phyloP scores from a whole-genome alignment of 78 protist species.

The Monocercomonoides exilis region DNA sequence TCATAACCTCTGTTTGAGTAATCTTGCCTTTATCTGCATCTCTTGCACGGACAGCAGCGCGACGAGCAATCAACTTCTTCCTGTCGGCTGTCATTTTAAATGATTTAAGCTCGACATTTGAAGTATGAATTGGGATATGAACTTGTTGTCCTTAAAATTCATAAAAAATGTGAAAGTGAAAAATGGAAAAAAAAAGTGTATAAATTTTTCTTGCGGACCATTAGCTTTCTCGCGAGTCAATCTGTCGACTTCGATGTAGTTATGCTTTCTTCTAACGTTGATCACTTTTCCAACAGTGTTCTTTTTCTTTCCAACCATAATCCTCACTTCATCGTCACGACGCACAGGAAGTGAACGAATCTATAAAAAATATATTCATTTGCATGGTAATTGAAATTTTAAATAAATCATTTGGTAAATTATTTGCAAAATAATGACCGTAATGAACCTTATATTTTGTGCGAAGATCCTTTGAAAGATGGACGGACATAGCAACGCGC shows the following conservation, averaged over 20 bases:
- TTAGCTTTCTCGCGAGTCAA: constrained; percentile 74
- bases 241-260: constrained; percentile 84
- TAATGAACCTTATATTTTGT: constrained; percentile 85
- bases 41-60: constrained; percentile 13
- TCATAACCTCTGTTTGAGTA: neutral
- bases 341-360: constrained; percentile 93
- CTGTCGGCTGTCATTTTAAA: constrained; percentile 88
- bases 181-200: neutral
- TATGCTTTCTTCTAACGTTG: constrained; percentile 82
- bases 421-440: too few relatives aligned
- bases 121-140: constrained; percentile 52
- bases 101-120: constrained; percentile 79
- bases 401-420: too few relatives aligned
- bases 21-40: constrained; percentile 15
- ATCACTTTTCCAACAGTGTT: constrained; percentile 11
- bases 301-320: constrained; percentile 11
- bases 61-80: neutral
- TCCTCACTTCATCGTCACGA: constrained; percentile 92
- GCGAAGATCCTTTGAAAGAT: constrained; percentile 89
- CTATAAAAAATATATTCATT: too few relatives aligned
- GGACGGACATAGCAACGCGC: constrained; percentile 79
- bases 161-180: neutral
- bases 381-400: too few relatives aligned
- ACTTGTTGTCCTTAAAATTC: neutral
- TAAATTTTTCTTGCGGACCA: too few relatives aligned